These are phyloP conservation scores for Paratinospora sagittata DNA, from an alignment of 164 flowering plant species.

Conservation along the genomic window DNA sequence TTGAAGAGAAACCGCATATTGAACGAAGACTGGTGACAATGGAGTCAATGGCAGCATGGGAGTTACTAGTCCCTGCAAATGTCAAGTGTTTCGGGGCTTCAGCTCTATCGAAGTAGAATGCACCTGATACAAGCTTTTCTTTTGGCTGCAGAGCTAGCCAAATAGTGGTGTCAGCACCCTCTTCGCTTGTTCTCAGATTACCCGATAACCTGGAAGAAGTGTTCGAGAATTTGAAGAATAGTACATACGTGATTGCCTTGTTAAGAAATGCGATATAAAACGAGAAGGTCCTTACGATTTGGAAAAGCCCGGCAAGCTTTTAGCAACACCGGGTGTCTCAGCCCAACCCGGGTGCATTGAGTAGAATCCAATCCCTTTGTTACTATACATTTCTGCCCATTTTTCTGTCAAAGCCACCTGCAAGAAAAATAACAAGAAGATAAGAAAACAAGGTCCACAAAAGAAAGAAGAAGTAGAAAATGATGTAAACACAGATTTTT, in stretches of 20 bases:
- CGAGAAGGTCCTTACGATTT: conserved; percentile 36
- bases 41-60: conserved; percentile 50
- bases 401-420: conserved; percentile 92
- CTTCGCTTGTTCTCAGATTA: conserved; percentile 67
- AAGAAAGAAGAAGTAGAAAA: too few species aligned
- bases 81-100: conserved; percentile 74
- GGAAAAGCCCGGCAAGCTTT: conserved; percentile 59
- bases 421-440: conserved; percentile 1
- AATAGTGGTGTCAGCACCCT: conserved; percentile 83
- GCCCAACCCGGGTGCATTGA: conserved; percentile 99
- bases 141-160: conserved; percentile 91
- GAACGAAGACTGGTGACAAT: conserved; percentile 43
- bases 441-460: neutral
- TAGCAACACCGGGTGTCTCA: conserved; percentile 86
- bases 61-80: conserved; percentile 51
- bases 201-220: conserved; percentile 49
- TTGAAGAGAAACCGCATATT: conserved; percentile 27
- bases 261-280: neutral
- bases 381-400: conserved; percentile 65
- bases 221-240: neutral
- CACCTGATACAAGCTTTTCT: conserved; percentile 65
- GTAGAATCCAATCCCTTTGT: conserved; percentile 80
- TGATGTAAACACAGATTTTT: too few species aligned
- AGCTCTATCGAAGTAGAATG: conserved; percentile 83
- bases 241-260: neutral